Percentiles rank a stretch among this genome's conserved stretches.
Conservation (phyloP, 805 yeast genomes). For the Candida patagonica region DNA sequence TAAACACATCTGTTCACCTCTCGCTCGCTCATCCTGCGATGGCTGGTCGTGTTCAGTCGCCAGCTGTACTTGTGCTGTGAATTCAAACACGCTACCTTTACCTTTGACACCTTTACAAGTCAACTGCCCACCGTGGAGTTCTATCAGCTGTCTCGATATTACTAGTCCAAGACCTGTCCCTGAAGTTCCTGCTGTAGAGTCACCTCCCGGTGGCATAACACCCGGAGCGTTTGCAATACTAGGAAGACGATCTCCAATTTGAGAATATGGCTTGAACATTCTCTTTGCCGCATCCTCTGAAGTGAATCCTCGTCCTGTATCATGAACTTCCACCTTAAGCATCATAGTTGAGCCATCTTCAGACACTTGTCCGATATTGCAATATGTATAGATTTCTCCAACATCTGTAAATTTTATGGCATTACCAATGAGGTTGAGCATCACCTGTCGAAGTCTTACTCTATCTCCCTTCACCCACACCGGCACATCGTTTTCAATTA, state of each 20-base stretch:
- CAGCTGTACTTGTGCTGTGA: slow-evolving; percentile 22
- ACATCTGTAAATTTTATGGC: slow-evolving; percentile 28
- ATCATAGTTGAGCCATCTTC: slow-evolving; percentile 11
- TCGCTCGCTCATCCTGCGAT: slow-evolving; percentile 13
- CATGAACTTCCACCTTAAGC: slow-evolving; percentile 25
- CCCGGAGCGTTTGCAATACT: slow-evolving; percentile 1
- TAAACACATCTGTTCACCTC: slow-evolving; percentile 3
- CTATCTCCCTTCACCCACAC: slow-evolving; percentile 27
- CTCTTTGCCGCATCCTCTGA: slow-evolving; percentile 21
- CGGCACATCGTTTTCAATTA: slow-evolving; percentile 25
- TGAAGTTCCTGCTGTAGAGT: slow-evolving; percentile 13
- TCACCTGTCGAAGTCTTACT: slow-evolving; percentile 27
- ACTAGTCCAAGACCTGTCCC: slow-evolving; percentile 30
- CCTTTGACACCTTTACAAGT: slow-evolving; percentile 24
- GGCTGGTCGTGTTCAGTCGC: slow-evolving; percentile 22
- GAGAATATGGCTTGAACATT: slow-evolving; percentile 30
- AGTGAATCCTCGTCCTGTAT: slow-evolving; percentile 29
- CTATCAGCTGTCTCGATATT: slow-evolving; percentile 27
- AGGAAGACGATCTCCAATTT: slow-evolving; percentile 15
- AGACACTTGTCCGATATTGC: slow-evolving; percentile 9
- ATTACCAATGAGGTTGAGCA: slow-evolving; percentile 28
- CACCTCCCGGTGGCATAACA: not conserved
- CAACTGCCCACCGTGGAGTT: slow-evolving; percentile 27
- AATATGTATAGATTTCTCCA: slow-evolving; percentile 26
- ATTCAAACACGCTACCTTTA: slow-evolving; percentile 24